phyloP scores from a whole-genome alignment of 75 land plant genomes.

The Sequoia sempervirens region DNA sequence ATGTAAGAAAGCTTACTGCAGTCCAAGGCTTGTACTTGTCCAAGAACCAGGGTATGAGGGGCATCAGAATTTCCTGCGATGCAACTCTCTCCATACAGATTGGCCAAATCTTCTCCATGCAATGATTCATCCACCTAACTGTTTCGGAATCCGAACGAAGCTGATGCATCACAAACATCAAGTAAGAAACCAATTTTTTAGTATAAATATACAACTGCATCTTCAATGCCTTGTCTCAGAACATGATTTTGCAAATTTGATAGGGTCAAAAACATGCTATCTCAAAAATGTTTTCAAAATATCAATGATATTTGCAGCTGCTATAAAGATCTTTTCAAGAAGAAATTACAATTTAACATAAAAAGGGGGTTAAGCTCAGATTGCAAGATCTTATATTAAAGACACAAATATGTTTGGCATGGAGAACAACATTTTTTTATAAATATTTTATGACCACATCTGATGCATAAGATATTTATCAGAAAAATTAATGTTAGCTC shows the following conservation, averaged over 20 bases:
- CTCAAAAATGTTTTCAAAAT: not conserved
- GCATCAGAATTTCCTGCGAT: conserved; percentile 75
- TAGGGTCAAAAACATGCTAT: not conserved
- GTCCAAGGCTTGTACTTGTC: conserved; percentile 98
- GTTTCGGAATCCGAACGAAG: conserved; percentile 85
- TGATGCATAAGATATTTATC: not conserved
- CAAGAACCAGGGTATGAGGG: conserved; percentile 87
- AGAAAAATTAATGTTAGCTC: not conserved
- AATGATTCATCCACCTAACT: conserved; percentile 90
- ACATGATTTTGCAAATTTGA: conserved; percentile 2
- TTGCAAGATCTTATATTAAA: not conserved
- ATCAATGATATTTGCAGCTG: not conserved
- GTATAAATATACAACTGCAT: not conserved
- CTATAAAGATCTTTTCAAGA: not conserved
- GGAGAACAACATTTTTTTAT: not conserved
- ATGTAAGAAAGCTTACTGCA: conserved; percentile 54
- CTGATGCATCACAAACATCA: conserved; percentile 20
- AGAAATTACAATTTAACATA: not conserved
- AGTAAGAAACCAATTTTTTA: not conserved
- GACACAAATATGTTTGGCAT: not conserved
- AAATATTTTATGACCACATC: not conserved
- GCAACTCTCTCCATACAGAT: conserved; percentile 83
- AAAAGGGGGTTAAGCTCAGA: not conserved
- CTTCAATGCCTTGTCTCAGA: not conserved
- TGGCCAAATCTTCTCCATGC: conserved; percentile 84